These are phyloP conservation scores for Tremella fuciformis DNA, from an alignment of 768 basidiomycete genomes.

Conservation along the genomic window DNA sequence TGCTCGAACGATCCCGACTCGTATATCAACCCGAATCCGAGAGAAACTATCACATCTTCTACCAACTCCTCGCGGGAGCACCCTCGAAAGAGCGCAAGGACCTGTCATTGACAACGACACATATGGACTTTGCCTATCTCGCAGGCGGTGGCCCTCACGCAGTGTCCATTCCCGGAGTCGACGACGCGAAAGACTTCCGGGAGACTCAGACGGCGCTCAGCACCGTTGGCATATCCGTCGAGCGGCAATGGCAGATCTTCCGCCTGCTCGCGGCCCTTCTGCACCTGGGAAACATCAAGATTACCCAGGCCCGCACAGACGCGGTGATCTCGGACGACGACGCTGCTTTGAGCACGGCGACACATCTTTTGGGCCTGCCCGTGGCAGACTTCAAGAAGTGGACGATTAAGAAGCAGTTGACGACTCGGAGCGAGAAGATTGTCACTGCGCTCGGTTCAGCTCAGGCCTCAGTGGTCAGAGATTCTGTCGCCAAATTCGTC, in stretches of 20 bases:
- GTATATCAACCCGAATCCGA: conserved; percentile 96
- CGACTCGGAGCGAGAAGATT: conserved; percentile 92
- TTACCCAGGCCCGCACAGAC: conserved; percentile 75
- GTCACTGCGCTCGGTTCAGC: conserved; percentile 77
- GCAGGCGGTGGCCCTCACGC: conserved; percentile 88
- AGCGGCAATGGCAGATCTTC: conserved; percentile 95
- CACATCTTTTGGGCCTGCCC: conserved; percentile 84
- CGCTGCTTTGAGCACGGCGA: conserved; percentile 71
- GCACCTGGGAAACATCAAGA: conserved; percentile 96
- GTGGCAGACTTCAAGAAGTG: conserved; percentile 95
- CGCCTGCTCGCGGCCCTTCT: conserved; percentile 85
- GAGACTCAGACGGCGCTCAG: conserved; percentile 90
- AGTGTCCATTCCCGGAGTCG: conserved; percentile 83
- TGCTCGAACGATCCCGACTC: conserved; percentile 92
- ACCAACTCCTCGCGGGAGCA: conserved; percentile 95
- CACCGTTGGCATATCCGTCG: conserved; percentile 94
- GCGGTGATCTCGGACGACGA: conserved; percentile 81
- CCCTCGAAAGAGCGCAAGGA: conserved; percentile 94
- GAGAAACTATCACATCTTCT: conserved; percentile 99
- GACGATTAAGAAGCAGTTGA: conserved; percentile 97
- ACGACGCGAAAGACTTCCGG: conserved; percentile 93
- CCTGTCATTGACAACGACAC: conserved; percentile 79
- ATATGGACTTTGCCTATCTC: conserved; percentile 83
- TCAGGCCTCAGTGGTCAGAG: conserved; percentile 89
- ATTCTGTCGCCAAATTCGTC: conserved; percentile 96